Base-by-base conservation (phyloP, 805 yeast species). In the Wickerhamiella galacta region DNA sequence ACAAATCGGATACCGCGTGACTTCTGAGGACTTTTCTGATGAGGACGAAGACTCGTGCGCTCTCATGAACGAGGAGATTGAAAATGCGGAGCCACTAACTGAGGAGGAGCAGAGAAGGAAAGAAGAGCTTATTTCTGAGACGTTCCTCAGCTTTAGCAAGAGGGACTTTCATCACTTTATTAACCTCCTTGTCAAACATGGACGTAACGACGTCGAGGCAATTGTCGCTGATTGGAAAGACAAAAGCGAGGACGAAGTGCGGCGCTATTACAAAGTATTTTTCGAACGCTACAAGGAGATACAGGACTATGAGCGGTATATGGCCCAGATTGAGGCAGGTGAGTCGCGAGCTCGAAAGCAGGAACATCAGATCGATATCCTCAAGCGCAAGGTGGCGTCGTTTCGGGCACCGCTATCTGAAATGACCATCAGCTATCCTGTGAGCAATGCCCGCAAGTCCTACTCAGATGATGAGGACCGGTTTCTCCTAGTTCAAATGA, bases 391-490 rank as follows among this genome's bases (percentile, higher is more conserved):
- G 53, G 55, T 90, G 20, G 63, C 75, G 5, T 64, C 66, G 40
- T 81, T 72, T 51, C 58, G 60, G 19, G 70, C 72, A 38, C 98
- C 98, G 12, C 58, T 87, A 39, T 73, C 72, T 44, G 85, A 83
- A 37, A 57, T 87, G 48, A 62, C 53, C 3, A 63, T 87, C 36
- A 68, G 70, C 40, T 72, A 66, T 42, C 93, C 93, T 3, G 82
- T 92, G 8, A 63, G 68, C n/a, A 68, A 77, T 3, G 59, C 75
- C 5, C 69, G 70, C 46, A 70, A 73, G 48, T 65, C 74, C 1
- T 90, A 73, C 54, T 70, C 81, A 7, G 90, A 79, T 28, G 93
- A 77, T 38, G 95, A 87, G 49, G 98, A 87, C 52, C 64, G 95
- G 41, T 87, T 78, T 54, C 58, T 87, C 42, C 56, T 90, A 36